Base-by-base conservation (phyloP, 1,284 basidiomycete species). In the Puccinia coronata region DNA sequence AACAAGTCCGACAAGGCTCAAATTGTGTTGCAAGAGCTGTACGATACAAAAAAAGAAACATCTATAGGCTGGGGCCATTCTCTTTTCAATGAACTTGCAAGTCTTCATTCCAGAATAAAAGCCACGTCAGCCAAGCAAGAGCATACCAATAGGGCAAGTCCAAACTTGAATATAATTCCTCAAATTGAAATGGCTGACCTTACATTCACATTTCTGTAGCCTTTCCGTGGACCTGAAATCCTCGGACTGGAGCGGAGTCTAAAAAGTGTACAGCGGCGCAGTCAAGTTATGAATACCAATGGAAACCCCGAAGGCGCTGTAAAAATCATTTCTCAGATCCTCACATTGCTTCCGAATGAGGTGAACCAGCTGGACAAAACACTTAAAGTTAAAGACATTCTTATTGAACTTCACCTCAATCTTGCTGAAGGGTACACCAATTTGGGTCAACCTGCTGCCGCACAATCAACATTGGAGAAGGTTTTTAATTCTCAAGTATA, bases 21-120 rank as follows among this genome's bases (percentile, higher is more conserved):
- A 39, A 63, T 39, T 12, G 41, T 36, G 23, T 39, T 41, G n/a
- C 61, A 63, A 63, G 61, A 63, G 36, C 61, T 63, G 36, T 63
- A 8, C 1, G 36, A 63, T 41, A 63, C 61, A 39, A 63, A 41
- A 41, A 39, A n/a, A 23, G 1, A 20, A 3, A 41, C 36, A 39
- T 34, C 61, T 3, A 63, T 63, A 11, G 18, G 18, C 5, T 63
- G 5, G 61, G 41, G 18, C 18, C 61, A 63, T 41, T 39, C 36
- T 0, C 5, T 63, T 41, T 63, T 63, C 31, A 39, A 11, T 14
- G 36, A 63, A n/a, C 61, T 63, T 39, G 36, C 61, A 2, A 23
- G 16, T 12, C 36, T 63, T 39, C 18, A 63, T 31, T 63, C 36
- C 31, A 16, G n/a, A 53, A 53, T 53, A n/a, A 53, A 53, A 20